A percentile compares a stretch with the other conserved stretches of the same genome.
Conservation (phyloP, 257 asterid species). For the Solanum pimpinellifolium region DNA sequence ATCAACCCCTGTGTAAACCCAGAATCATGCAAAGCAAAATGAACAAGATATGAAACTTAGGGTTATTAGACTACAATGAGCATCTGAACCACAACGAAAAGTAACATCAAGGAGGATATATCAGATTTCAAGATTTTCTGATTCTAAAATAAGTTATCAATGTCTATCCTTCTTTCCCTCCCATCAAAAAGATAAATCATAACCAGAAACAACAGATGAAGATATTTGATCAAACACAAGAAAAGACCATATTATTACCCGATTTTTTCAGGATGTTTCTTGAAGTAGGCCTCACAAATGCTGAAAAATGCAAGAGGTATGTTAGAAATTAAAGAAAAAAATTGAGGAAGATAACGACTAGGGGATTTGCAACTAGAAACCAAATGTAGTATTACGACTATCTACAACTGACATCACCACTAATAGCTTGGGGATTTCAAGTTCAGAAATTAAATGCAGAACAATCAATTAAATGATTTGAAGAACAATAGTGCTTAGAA, state of each 20-base stretch:
- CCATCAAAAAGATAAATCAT: neutral
- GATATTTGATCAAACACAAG: neutral
- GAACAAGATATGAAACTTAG: neutral
- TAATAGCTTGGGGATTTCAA: neutral
- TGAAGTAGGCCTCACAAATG: conserved; percentile 93
- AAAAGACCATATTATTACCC: conserved; percentile 35
- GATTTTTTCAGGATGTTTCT: conserved; percentile 75
- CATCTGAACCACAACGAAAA: neutral
- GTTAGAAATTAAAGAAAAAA: conserved; percentile 5
- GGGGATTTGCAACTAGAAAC: neutral
- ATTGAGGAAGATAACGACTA: neutral
- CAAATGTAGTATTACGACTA: neutral
- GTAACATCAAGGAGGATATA: neutral
- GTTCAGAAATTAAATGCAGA: neutral
- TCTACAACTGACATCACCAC: neutral
- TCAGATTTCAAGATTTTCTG: neutral
- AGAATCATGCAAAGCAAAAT: neutral
- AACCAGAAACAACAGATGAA: neutral
- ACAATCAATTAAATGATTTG: neutral
- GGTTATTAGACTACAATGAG: neutral
- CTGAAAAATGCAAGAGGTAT: conserved; percentile 24
- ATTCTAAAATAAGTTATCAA: neutral
- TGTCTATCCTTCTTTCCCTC: neutral
- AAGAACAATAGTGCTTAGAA: neutral
- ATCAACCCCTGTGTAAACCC: neutral